Base-by-base conservation (phyloP, 805 yeast genomes). In the Saccharomyces cerevisiae region DNA sequence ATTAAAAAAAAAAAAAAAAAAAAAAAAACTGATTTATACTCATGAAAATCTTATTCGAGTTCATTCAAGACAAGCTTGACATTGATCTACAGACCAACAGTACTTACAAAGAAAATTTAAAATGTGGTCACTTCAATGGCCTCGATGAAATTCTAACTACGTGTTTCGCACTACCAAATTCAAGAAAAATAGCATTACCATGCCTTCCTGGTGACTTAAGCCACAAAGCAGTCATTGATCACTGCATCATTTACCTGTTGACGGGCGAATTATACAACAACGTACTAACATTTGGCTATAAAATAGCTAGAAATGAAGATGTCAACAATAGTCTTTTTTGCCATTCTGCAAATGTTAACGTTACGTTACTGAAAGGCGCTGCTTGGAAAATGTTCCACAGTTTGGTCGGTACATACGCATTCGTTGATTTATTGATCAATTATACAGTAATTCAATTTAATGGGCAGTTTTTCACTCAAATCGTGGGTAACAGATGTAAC, bases 221-320 rank as follows among this genome's bases (percentile, higher is more conserved):
- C 51, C 73, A 61, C 50, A 54, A 63, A 11, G 76, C 74, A 24
- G 61, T 76, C 3, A 61, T 83, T 3, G 82, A 80, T 55, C 53
- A 62, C 6, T 57, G 80, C n/a, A 60, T 80, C 1, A 55, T 57
- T 2, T 64, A 64, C 52, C 57, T 79, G 41, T 48, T 71, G 0
- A 54, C 57, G 2, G 49, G 52, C 14, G 59, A 64, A 10, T 67
- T 68, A 22, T 59, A 64, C 2, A 54, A 64, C 2, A 80, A 80
- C 61, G 70, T 71, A 0, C 51, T 83, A 4, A 57, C 70, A 0
- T 60, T 62, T 48, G 87, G 85, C 0, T 79, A 78, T 56, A 59
- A 60, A 3, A 66, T 73, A 48, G 76, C 75, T 0, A 55, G 59
- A 1, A 61, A 56, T 4, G 56, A 61, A 6, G 55, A 70, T 8